Evolutionary conservation across 805 yeast species (phyloP).

Genomic region (Candida tallmaniae): DNA sequence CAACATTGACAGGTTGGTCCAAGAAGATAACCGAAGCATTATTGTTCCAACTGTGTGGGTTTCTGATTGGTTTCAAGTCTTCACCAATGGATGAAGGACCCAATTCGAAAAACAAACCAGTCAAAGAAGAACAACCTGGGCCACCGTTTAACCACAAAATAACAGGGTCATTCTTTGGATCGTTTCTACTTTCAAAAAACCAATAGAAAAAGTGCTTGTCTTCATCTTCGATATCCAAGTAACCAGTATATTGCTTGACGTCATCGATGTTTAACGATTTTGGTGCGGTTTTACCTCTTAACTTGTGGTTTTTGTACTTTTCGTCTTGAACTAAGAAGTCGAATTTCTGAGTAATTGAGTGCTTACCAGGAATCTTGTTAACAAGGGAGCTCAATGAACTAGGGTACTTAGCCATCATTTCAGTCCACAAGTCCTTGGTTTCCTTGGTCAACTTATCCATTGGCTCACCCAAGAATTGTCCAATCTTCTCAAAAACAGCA

Average conservation of each 20-base stretch:
- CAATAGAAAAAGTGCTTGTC: constrained; percentile 53
- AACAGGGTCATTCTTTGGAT: constrained; percentile 33
- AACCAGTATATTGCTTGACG: constrained; percentile 82
- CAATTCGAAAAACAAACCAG: constrained; percentile 33
- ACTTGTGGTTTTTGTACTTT: constrained; percentile 44
- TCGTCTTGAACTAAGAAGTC: constrained; percentile 34
- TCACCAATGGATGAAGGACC: constrained; percentile 28
- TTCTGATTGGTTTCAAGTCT: constrained; percentile 23
- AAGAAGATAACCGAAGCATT: constrained; percentile 39
- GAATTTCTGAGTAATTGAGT: constrained; percentile 26
- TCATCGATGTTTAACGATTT: constrained; percentile 69
- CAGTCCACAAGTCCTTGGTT: constrained; percentile 55
- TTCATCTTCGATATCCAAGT: constrained; percentile 72
- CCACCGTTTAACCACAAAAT: constrained; percentile 35
- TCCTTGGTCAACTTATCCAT: constrained; percentile 45
- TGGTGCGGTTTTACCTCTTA: constrained; percentile 62
- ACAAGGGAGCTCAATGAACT: constrained; percentile 46
- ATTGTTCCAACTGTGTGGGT: constrained; percentile 29
- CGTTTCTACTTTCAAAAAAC: constrained; percentile 42
- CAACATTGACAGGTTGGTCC: constrained; percentile 35
- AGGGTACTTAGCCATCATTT: constrained; percentile 59
- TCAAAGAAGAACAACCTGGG: constrained; percentile 32
- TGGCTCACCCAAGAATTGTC: constrained; percentile 49
- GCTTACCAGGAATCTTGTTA: constrained; percentile 53
- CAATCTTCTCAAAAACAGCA: constrained; percentile 42